Evolutionary conservation across 2,329 filamentous ascomycete species (phyloP).

Genomic region (Xylaria multiplex): DNA sequence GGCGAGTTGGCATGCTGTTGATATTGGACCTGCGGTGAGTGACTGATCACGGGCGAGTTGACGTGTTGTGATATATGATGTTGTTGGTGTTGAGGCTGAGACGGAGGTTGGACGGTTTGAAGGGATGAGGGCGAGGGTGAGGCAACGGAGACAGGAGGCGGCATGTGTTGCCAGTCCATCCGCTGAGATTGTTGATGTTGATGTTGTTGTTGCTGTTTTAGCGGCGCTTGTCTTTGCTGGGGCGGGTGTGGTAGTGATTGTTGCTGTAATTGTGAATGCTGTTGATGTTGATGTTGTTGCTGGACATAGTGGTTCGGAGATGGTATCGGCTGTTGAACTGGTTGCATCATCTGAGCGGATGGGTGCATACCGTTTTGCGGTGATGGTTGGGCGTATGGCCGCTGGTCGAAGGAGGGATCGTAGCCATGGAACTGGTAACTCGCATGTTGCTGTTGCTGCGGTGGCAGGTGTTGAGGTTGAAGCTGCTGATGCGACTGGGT

Average conservation of each 20-base stretch:
- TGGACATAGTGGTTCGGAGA: slow-evolving; percentile 47
- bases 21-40: slow-evolving; percentile 43
- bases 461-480: slow-evolving; percentile 43
- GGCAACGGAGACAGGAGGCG: slow-evolving; percentile 27
- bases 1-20: slow-evolving; percentile 45
- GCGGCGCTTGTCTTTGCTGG: slow-evolving; percentile 31
- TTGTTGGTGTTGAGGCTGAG: slow-evolving; percentile 43
- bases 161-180: slow-evolving; percentile 38
- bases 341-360: slow-evolving; percentile 42
- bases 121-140: slow-evolving; percentile 26
- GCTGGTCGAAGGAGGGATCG: slow-evolving; percentile 47
- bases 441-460: slow-evolving; percentile 43
- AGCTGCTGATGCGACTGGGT: slow-evolving; percentile 42
- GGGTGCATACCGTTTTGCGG: slow-evolving; percentile 39
- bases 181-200: slow-evolving; percentile 34
- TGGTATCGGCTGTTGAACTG: slow-evolving; percentile 51
- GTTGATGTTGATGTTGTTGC: slow-evolving; percentile 49
- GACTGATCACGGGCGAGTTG: slow-evolving; percentile 41
- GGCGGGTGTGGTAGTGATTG: slow-evolving; percentile 26
- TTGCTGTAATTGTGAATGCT: slow-evolving; percentile 20
- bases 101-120: slow-evolving; percentile 23
- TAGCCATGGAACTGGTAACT: slow-evolving; percentile 47
- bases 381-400: slow-evolving; percentile 38
- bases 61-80: slow-evolving; percentile 38
- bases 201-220: slow-evolving; percentile 22